phyloP scores from a whole-genome alignment of 176 grass and related monocot species.

The Luzula sylvatica region DNA sequence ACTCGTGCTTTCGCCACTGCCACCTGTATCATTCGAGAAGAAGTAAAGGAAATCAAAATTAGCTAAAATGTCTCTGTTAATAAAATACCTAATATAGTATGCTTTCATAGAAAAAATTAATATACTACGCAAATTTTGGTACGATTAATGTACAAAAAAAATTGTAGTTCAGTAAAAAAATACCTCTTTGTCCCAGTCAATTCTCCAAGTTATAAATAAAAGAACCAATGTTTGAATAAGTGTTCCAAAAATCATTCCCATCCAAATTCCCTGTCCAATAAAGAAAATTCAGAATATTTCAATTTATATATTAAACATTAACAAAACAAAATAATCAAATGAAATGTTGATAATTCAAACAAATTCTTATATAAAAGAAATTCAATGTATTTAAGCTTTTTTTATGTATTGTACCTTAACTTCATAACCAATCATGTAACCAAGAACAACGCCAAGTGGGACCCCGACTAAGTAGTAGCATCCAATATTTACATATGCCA shows the following conservation, averaged over 20 bases:
- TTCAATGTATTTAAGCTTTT: no score
- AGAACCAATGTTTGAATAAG: slow-evolving; percentile 10
- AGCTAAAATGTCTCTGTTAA: no score
- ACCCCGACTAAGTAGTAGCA: slow-evolving; percentile 28
- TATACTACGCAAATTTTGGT: background rate
- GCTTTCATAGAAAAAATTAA: background rate
- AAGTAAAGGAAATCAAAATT: background rate
- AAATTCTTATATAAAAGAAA: no score
- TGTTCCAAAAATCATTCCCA: slow-evolving; percentile 13
- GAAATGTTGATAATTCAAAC: no score
- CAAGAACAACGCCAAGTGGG: slow-evolving; percentile 13
- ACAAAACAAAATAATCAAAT: no score
- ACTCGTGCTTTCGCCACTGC: slow-evolving; percentile 1
- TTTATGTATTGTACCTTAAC: slow-evolving; percentile 17
- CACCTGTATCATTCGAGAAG: background rate
- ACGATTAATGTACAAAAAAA: background rate
- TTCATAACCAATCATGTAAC: slow-evolving; percentile 10
- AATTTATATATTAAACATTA: background rate
- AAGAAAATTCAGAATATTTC: background rate
- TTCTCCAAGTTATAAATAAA: background rate
- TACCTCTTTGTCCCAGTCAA: slow-evolving; percentile 16
- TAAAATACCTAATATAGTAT: no score
- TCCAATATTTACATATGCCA: slow-evolving; percentile 29
- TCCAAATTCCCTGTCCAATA: slow-evolving; percentile 12
- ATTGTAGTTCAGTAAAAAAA: background rate